Base-by-base conservation (phyloP, 1,284 basidiomycete species). In the Pterulicium gracile region DNA sequence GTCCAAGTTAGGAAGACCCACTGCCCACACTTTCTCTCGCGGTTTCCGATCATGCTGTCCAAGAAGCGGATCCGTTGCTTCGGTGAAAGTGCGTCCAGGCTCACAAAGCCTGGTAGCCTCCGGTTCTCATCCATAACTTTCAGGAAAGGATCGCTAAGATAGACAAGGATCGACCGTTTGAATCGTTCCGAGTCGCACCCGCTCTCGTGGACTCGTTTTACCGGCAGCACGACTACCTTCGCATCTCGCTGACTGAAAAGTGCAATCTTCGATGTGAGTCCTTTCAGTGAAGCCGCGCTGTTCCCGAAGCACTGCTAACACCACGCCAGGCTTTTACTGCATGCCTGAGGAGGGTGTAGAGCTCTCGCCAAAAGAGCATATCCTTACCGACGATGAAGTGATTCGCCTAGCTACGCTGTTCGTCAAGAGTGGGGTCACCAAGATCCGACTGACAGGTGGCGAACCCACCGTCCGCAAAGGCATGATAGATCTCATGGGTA, bases 361-460 rank as follows among this genome's bases (percentile, higher is more conserved):
- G 44, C 69, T 93, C 17, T 84, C 87, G 5, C 88, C 88, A 1
- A 66, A 68, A 27, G 67, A 68, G 5, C 71, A 84, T 49, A 72
- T 91, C 49, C 70, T 93, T 24, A 79, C 84, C 1, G 79, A 90
- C 50, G 73, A 81, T 45, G 89, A 93, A 59, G 65, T 93, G 20
- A 59, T 88, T 36, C 79, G 82, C 45, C 68, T 93, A 1, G 85
- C 88, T 1, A 64, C 70, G 20, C 63, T 93, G 19, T 94, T 94
- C 52, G 88, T 94, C 2, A 73, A 75, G 58, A 79, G 74, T 55
- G 90, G 90, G 2, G 83, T 94, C 32, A 86, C 72, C 19, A 94
- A 94, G 64, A 90, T 94, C 52, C 70, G 90, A 3, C 61, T 94
- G 36, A 94, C 90, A 0, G 90, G 91, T 2, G 90, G 90, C 41